Base-by-base conservation (phyloP, 2,329 filamentous ascomycete genomes). In the Graphilbum sp. region DNA sequence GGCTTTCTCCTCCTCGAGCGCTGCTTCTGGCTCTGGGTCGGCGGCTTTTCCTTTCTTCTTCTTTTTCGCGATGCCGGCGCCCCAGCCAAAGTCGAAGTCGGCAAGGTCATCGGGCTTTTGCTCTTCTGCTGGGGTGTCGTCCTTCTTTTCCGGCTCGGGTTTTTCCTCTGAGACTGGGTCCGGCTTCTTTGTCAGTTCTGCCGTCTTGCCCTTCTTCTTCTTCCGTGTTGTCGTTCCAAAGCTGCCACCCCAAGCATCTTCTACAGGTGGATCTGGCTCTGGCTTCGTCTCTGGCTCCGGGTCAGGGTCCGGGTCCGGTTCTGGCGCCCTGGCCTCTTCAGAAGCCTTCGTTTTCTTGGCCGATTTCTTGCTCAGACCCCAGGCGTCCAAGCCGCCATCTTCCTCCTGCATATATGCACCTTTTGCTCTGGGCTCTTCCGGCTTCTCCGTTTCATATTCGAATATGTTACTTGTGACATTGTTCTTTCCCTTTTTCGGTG, bases 341-440 rank as follows among this genome's bases (percentile, higher is more conserved):
- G n/a, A 27, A 12, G 15, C 34, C 2, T 18, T 17, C 13, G 50
- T 47, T 46, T 54, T 53, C 42, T 62, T 63, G 47, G 62, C 61
- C 37, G 59, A 63, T 46, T 63, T 62, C 45, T 59, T 61, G 42
- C 63, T 61, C 36, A 57, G 49, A 36, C 58, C 56, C 45, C 51
- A 54, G 54, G 60, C 63, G 43, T 51, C 60, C 62, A 58, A 65
- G 35, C 55, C 54, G 17, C 56, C 13, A n/a, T 45, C 44, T 16
- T 43, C 44, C 21, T 46, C 41, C 19, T 47, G n/a, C n/a, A n/a
- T n/a, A n/a, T n/a, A n/a, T n/a, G n/a, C n/a, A n/a, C n/a, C n/a
- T 44, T 13, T 39, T 34, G 3, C 41, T 31, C 24, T 44, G 44
- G 35, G 35, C 7, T 38, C 38, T 9, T 32, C 27, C 33, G 37